Conservation (phyloP, 352 stramenopile species). For the Blastocystis sp. region DNA sequence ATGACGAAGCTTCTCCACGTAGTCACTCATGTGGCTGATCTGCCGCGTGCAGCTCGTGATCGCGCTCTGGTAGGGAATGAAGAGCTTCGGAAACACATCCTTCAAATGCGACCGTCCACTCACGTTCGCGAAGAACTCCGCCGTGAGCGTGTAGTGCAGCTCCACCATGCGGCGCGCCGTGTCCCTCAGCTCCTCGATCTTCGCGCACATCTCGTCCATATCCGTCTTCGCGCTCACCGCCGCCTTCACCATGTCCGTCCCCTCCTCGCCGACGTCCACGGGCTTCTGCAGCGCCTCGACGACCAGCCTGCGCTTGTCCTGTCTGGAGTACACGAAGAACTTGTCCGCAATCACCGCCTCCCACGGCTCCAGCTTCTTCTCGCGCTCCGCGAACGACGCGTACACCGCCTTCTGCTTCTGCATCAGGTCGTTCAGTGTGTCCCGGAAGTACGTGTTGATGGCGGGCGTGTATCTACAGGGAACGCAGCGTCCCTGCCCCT, state of each 20-base stretch:
- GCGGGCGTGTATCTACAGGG: not conserved
- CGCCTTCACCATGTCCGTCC: not conserved
- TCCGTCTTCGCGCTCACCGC: not conserved
- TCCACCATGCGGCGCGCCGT: not conserved
- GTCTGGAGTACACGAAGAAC: not conserved
- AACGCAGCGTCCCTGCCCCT: not conserved
- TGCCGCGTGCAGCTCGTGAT: not conserved
- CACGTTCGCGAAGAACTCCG: not conserved
- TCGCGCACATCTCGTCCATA: not conserved
- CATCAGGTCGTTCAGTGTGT: not conserved
- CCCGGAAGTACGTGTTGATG: not conserved
- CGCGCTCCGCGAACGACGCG: not conserved
- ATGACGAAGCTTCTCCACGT: not conserved
- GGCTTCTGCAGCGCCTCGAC: not conserved
- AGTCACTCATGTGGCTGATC: not conserved
- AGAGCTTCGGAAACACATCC: not conserved
- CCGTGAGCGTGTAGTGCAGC: not conserved
- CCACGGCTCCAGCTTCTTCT: not conserved
- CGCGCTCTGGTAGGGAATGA: not conserved
- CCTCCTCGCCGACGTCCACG: not conserved
- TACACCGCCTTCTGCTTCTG: too few species aligned
- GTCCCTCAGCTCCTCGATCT: not conserved
- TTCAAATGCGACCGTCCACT: not conserved
- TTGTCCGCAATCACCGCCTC: not conserved
- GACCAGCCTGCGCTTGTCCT: not conserved